Percentiles rank a stretch among this genome's conserved stretches.
Evolutionary conservation across 352 stramenopile species (phyloP).

Genomic region (Phytophthora nicotianae): DNA sequence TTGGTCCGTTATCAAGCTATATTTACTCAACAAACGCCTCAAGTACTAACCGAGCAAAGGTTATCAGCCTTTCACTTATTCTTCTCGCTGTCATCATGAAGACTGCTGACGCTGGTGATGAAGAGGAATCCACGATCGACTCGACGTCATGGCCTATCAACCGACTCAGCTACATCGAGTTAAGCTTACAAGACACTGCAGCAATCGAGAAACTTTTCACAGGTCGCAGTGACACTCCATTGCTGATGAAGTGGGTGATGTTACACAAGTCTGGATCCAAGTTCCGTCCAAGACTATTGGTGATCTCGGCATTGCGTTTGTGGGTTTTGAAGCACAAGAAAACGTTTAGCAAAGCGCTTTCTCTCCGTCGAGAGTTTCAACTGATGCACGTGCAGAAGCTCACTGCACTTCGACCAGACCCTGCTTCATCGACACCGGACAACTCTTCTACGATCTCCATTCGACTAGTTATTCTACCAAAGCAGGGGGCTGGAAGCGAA

Average conservation of each 20-base stretch:
- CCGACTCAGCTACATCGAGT: slow-evolving; percentile 66
- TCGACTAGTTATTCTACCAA: slow-evolving; percentile 31
- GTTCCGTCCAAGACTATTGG: slow-evolving; percentile 58
- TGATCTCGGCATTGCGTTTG: slow-evolving; percentile 61
- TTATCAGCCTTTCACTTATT: slow-evolving; percentile 3
- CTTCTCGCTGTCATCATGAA: slow-evolving; percentile 19
- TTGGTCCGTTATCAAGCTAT: slow-evolving; percentile 28
- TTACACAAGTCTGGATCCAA: slow-evolving; percentile 38
- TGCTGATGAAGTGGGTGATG: slow-evolving; percentile 73
- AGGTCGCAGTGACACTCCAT: slow-evolving; percentile 46
- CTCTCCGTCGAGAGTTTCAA: slow-evolving; percentile 41
- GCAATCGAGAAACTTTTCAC: slow-evolving; percentile 59
- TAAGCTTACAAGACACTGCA: slow-evolving; percentile 43
- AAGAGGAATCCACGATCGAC: slow-evolving; percentile 30
- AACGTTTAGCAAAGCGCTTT: slow-evolving; percentile 44
- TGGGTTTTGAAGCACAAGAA: slow-evolving; percentile 58
- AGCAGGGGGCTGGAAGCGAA: slow-evolving; percentile 8
- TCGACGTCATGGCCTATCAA: slow-evolving; percentile 62
- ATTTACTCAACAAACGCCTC: slow-evolving; percentile 13
- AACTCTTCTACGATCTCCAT: slow-evolving; percentile 37
- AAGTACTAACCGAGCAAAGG: slow-evolving; percentile 4
- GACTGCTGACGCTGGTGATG: slow-evolving; percentile 10
- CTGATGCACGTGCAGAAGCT: slow-evolving; percentile 54
- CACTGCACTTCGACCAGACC: slow-evolving; percentile 30
- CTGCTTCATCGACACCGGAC: slow-evolving; percentile 6